Percentiles rank a stretch among this genome's conserved stretches.
Evolutionary conservation across 805 yeast genomes (phyloP).

Genomic region (Ogataea trehalophila): DNA sequence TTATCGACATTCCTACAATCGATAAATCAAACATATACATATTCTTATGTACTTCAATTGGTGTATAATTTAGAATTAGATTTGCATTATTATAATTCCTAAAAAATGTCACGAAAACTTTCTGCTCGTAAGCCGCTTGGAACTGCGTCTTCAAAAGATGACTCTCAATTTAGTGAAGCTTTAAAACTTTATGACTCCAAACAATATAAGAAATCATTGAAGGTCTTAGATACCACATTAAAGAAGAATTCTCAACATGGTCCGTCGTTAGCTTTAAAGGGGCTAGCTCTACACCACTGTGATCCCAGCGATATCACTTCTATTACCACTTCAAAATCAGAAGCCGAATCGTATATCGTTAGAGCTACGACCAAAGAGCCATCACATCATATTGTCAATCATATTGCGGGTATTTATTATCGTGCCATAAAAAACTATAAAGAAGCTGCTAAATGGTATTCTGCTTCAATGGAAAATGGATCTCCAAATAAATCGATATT

Average conservation of each 20-base stretch:
- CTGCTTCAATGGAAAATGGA: conserved; percentile 70
- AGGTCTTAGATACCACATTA: conserved; percentile 66
- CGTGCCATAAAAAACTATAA: conserved; percentile 62
- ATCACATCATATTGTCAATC: conserved; percentile 69
- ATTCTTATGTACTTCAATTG: no score
- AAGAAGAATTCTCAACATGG: conserved; percentile 74
- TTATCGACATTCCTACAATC: no score
- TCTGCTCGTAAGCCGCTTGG: conserved; percentile 14
- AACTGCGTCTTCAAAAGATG: conserved; percentile 47
- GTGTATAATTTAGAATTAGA: no score
- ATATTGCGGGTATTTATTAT: conserved; percentile 80
- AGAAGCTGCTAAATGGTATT: conserved; percentile 76
- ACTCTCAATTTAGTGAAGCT: conserved; percentile 72
- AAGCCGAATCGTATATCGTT: conserved; percentile 56
- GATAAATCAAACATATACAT: no score
- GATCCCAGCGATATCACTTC: conserved; percentile 26
- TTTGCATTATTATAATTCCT: not conserved
- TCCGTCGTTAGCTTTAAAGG: conserved; percentile 82
- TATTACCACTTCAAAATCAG: conserved; percentile 33
- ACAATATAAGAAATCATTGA: conserved; percentile 82
- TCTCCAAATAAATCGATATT: conserved; percentile 73
- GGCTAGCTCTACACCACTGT: conserved; percentile 55
- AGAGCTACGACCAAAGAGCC: conserved; percentile 59
- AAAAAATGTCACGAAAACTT: not conserved
- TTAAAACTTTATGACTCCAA: conserved; percentile 76